These are phyloP conservation scores for Pythium pyrilobum DNA, from an alignment of 352 stramenopile species.

Conservation along the genomic window DNA sequence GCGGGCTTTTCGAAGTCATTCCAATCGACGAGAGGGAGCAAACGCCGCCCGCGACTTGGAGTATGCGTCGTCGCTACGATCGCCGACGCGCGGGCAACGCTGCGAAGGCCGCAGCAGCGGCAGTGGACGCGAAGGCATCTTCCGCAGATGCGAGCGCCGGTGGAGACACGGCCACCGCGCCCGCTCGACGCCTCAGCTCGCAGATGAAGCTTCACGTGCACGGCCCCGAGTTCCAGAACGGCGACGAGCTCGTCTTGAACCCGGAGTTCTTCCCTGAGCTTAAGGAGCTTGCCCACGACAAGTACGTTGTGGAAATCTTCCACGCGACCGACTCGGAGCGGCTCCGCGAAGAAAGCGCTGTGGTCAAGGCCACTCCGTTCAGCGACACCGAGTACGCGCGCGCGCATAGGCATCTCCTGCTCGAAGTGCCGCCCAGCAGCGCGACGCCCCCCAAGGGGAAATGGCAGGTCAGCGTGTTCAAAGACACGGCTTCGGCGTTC, in stretches of 20 bases:
- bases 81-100: slow-evolving; percentile 11
- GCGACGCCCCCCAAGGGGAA: slow-evolving; percentile 66
- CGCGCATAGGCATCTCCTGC: slow-evolving; percentile 62
- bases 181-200: slow-evolving; percentile 11
- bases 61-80: slow-evolving; percentile 22
- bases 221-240: slow-evolving; percentile 76
- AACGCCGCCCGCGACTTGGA: no score
- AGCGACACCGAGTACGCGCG: slow-evolving; percentile 7
- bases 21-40: neutral
- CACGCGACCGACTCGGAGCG: slow-evolving; percentile 35
- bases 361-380: slow-evolving; percentile 18
- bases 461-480: slow-evolving; percentile 78
- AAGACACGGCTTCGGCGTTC: slow-evolving; percentile 71
- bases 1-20: neutral
- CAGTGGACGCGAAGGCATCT: neutral
- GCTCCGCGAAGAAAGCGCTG: slow-evolving; percentile 23
- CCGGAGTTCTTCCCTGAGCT: slow-evolving; percentile 76
- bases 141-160: neutral
- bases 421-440: slow-evolving; percentile 69
- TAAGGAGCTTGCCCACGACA: slow-evolving; percentile 52
- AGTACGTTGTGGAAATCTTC: slow-evolving; percentile 83
- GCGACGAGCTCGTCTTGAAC: slow-evolving; percentile 79
- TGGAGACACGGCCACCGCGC: neutral
- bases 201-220: slow-evolving; percentile 76
- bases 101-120: slow-evolving; percentile 2